Conservation (phyloP, 2,329 filamentous ascomycete species). For the Aspergillus phoenicis region DNA sequence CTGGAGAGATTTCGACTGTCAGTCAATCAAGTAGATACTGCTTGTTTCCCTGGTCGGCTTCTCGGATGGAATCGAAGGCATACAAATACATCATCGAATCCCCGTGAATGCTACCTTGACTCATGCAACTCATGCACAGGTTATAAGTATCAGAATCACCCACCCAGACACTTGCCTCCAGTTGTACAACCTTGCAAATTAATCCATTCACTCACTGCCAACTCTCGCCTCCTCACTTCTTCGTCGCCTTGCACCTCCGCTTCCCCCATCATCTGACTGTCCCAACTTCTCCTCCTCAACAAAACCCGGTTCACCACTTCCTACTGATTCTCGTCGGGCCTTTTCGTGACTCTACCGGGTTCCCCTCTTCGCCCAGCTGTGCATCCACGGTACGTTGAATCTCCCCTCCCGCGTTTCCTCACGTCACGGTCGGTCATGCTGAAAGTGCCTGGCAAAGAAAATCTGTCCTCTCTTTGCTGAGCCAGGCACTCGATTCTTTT, state of each 20-base stretch:
- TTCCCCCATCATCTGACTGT: no score
- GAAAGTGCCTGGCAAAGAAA: constrained; percentile 5
- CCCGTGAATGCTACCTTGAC: neutral
- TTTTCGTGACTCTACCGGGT: neutral
- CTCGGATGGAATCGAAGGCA: no score
- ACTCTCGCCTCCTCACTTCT: no score
- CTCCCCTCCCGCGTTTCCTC: neutral
- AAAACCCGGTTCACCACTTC: neutral
- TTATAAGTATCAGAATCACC: neutral
- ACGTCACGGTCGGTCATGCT: neutral
- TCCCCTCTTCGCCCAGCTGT: constrained; percentile 1
- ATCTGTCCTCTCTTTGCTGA: neutral
- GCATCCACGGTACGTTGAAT: constrained; percentile 6
- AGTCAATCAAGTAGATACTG: neutral
- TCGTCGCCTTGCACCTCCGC: no score
- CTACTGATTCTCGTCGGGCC: constrained; percentile 18
- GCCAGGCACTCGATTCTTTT: no score
- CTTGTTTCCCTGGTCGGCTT: neutral
- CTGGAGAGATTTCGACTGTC: neutral
- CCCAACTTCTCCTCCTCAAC: no score
- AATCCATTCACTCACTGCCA: no score
- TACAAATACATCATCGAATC: constrained; percentile 3
- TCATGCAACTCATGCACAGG: no score
- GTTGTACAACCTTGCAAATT: no score
- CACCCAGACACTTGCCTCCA: constrained; percentile 1